Conservation (phyloP, 192 early-diverging fungal species). For the Coemansia sp. region DNA sequence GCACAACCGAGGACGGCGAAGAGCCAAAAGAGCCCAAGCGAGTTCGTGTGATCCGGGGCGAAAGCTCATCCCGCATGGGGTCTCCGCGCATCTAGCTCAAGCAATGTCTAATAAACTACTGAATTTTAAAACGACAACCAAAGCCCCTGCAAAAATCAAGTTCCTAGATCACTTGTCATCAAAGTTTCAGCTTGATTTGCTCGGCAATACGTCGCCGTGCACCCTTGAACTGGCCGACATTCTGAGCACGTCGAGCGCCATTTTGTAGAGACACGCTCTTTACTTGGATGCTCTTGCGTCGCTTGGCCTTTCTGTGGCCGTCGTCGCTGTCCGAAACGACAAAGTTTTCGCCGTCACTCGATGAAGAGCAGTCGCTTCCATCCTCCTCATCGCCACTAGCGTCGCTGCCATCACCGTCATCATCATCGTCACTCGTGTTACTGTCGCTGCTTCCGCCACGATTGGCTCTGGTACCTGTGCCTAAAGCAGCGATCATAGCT, state of each 20-base stretch:
- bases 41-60: constrained; percentile 27
- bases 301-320: constrained; percentile 5
- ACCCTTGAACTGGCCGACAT: constrained; percentile 13
- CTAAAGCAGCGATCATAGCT: constrained; percentile 21
- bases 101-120: not conserved
- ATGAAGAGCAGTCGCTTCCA: constrained; percentile 7
- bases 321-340: constrained; percentile 38
- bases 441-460: not conserved
- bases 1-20: constrained; percentile 13
- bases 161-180: not conserved
- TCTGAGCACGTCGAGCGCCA: not conserved
- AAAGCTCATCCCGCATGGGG: constrained; percentile 23
- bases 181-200: constrained; percentile 50
- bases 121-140: not conserved
- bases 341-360: constrained; percentile 18
- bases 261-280: not conserved
- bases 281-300: constrained; percentile 9
- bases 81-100: constrained; percentile 30
- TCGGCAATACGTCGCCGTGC: constrained; percentile 42
- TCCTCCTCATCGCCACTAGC: constrained; percentile 11
- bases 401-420: constrained; percentile 4
- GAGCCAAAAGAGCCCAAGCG: constrained; percentile 20
- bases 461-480: constrained; percentile 12
- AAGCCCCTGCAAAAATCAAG: not conserved
- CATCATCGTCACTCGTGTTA: constrained; percentile 2